phyloP scores from a whole-genome alignment of 306 rosid species.

The Vigna radiata region DNA sequence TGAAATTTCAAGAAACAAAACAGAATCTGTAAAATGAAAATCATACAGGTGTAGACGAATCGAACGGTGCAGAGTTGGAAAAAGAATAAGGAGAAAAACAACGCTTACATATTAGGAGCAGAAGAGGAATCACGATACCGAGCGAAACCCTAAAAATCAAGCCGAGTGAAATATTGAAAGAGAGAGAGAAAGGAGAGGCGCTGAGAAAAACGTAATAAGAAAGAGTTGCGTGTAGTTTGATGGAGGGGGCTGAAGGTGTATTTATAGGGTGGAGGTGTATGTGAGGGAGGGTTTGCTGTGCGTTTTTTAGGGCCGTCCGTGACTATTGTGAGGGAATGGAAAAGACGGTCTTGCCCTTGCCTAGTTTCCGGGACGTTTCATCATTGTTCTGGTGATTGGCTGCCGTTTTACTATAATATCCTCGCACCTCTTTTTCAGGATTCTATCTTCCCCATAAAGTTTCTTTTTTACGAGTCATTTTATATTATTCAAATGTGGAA shows the following conservation, averaged over 20 bases:
- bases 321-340: background rate
- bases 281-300: conserved; percentile 24
- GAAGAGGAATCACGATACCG: background rate
- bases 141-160: conserved; percentile 7
- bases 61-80: background rate
- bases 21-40: background rate
- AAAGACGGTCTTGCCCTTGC: conserved; percentile 47
- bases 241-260: background rate
- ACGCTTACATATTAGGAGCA: conserved; percentile 23
- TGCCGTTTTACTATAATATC: conserved; percentile 35
- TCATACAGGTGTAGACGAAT: background rate
- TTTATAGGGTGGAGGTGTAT: conserved; percentile 42
- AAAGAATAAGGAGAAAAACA: background rate
- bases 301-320: conserved; percentile 31
- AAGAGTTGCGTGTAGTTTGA: background rate
- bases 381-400: conserved; percentile 36
- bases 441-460: background rate
- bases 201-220: background rate
- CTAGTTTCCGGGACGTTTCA: conserved; percentile 41
- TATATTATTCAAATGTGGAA: no score
- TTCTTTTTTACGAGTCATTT: no score
- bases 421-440: background rate
- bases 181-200: background rate
- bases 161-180: background rate
- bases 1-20: background rate